Conservation (phyloP, 2,329 filamentous ascomycete species). For the Epichloe typhina region DNA sequence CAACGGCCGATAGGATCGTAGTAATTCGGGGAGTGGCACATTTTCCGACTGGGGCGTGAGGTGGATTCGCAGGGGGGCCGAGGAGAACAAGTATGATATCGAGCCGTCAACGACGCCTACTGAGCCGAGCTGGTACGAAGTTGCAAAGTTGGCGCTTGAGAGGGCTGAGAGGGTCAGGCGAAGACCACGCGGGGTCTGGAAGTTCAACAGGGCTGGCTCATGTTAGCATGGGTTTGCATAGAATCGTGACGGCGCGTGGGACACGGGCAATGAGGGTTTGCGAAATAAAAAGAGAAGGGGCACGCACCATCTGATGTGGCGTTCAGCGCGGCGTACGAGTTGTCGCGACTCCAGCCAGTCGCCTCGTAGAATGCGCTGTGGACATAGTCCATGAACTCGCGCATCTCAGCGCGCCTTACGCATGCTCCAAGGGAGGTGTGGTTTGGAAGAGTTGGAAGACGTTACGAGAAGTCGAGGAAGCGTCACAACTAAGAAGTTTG, state of each 20-base stretch:
- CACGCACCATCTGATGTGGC: constrained; percentile 62
- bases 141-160: constrained; percentile 84
- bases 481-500: background rate
- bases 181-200: constrained; percentile 71
- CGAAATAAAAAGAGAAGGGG: background rate
- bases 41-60: constrained; percentile 55
- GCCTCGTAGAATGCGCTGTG: constrained; percentile 79
- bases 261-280: background rate
- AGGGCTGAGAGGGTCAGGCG: constrained; percentile 83
- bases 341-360: constrained; percentile 81
- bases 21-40: constrained; percentile 63
- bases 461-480: too few relatives aligned
- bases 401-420: constrained; percentile 43
- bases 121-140: constrained; percentile 81
- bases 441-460: background rate
- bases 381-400: constrained; percentile 96
- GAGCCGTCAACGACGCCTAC: constrained; percentile 89
- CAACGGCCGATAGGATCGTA: constrained; percentile 72
- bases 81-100: constrained; percentile 93
- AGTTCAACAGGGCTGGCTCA: constrained; percentile 64
- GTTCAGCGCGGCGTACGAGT: constrained; percentile 79
- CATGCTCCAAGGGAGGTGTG: constrained; percentile 13
- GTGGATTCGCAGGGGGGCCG: constrained; percentile 56
- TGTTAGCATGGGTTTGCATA: constrained; percentile 8
- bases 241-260: background rate